Conservation (phyloP, 108 stramenopile genomes). For the Fragilaria radians region DNA sequence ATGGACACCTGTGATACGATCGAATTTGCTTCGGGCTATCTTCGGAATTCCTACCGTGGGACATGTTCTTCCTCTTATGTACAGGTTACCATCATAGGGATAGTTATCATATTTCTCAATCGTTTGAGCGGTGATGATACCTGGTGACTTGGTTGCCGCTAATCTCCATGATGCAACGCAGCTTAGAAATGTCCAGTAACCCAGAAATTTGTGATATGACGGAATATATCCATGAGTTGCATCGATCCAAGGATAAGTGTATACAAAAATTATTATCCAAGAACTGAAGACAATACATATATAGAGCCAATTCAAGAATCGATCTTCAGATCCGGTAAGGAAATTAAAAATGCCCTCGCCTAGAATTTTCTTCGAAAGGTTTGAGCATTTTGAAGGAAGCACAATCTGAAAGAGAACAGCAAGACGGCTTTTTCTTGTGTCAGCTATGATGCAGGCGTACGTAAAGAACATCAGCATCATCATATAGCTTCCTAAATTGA, state of each 20-base stretch:
- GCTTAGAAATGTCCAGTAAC: constrained; percentile 55
- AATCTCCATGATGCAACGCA: constrained; percentile 60
- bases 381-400: constrained; percentile 19
- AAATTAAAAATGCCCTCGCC: too few relatives aligned
- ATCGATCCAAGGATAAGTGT: constrained; percentile 61
- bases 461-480: constrained; percentile 13
- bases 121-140: constrained; percentile 52
- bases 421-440: constrained; percentile 20
- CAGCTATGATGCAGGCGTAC: constrained; percentile 36
- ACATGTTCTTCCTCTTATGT: constrained; percentile 39
- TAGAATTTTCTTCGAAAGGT: too few relatives aligned
- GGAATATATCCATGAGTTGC: constrained; percentile 29
- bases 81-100: constrained; percentile 73
- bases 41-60: constrained; percentile 58
- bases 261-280: constrained; percentile 63
- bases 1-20: constrained; percentile 54
- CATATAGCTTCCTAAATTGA: constrained; percentile 4
- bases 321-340: too few relatives aligned
- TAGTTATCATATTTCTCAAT: constrained; percentile 64
- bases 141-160: constrained; percentile 48
- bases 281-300: constrained; percentile 56
- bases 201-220: constrained; percentile 48
- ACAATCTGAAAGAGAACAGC: constrained; percentile 27
- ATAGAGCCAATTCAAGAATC: constrained; percentile 28
- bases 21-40: constrained; percentile 77